Conservation (phyloP, 2,329 filamentous ascomycete species). For the Colletotrichum aenigma region DNA sequence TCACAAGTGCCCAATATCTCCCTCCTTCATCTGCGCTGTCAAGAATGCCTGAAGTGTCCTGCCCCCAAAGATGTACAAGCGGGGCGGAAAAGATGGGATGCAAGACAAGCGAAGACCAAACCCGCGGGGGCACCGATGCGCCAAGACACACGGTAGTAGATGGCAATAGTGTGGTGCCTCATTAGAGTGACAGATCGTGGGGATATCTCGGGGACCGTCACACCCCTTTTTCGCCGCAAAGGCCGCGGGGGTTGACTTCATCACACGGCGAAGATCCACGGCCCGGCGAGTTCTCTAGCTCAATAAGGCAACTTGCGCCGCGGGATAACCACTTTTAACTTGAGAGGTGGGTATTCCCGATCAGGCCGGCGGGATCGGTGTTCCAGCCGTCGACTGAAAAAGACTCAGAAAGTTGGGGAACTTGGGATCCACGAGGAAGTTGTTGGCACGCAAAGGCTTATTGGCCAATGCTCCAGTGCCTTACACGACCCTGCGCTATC, state of each 20-base stretch:
- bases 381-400: background rate
- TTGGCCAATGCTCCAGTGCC: background rate
- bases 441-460: background rate
- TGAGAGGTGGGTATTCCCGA: background rate
- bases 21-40: background rate
- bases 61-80: background rate
- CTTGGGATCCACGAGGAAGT: background rate
- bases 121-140: background rate
- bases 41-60: background rate
- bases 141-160: background rate
- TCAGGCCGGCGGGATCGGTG: background rate
- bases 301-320: background rate
- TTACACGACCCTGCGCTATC: background rate
- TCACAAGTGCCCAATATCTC: background rate
- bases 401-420: background rate
- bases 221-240: background rate
- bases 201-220: constrained; percentile 5
- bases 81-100: background rate
- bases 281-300: background rate
- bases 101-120: background rate
- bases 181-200: background rate
- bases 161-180: background rate
- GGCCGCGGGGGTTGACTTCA: background rate
- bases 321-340: background rate
- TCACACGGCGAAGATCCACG: background rate